Evolutionary conservation across 257 asterid genomes (phyloP).

Genomic region (Scutellaria minor): DNA sequence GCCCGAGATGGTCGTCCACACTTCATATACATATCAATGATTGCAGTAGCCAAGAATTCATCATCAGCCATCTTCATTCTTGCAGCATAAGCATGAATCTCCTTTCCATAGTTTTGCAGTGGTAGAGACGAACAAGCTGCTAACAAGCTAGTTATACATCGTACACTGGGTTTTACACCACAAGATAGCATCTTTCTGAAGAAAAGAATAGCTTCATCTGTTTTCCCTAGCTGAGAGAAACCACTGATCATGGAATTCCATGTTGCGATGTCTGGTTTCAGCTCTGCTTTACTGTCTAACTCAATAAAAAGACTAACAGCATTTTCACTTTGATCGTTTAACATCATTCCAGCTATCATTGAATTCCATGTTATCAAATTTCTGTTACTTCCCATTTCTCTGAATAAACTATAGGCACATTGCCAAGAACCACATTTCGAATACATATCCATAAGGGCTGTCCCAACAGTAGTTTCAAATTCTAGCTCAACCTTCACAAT

Average conservation of each 20-base stretch:
- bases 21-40: constrained; percentile 89
- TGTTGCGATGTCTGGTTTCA: constrained; percentile 69
- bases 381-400: constrained; percentile 57
- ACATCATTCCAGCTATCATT: constrained; percentile 86
- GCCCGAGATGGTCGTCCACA: constrained; percentile 66
- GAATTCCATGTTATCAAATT: constrained; percentile 80
- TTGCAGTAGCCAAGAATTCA: constrained; percentile 66
- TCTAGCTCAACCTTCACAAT: constrained; percentile 48
- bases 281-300: constrained; percentile 52
- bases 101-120: constrained; percentile 51
- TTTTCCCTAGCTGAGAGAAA: constrained; percentile 57
- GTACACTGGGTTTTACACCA: constrained; percentile 49
- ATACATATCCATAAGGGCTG: constrained; percentile 81
- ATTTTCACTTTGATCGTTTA: constrained; percentile 52
- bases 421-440: constrained; percentile 76
- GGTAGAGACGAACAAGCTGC: constrained; percentile 68
- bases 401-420: constrained; percentile 61
- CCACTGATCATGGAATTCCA: constrained; percentile 94
- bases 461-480: constrained; percentile 59
- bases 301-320: constrained; percentile 62
- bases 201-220: constrained; percentile 61
- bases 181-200: constrained; percentile 68
- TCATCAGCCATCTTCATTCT: constrained; percentile 50
- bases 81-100: constrained; percentile 69
- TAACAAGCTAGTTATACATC: constrained; percentile 67